Evolutionary conservation across 2,329 filamentous ascomycete genomes (phyloP).

Genomic region (Pezicula neosporulosa): DNA sequence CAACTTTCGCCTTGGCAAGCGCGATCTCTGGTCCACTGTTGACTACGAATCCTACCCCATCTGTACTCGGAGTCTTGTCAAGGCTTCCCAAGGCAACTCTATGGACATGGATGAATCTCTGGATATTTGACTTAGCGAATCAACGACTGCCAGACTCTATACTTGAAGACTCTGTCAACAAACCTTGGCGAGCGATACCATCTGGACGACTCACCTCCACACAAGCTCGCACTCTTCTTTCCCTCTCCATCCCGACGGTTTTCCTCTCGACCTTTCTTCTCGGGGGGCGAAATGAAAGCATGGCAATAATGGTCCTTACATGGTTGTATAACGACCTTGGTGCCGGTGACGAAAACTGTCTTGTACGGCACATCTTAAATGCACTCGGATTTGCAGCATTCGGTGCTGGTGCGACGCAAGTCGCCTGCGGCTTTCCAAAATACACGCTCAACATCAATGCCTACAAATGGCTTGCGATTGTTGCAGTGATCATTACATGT

Average conservation of each 20-base stretch:
- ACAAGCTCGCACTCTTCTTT: conserved; percentile 10
- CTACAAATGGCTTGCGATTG: conserved; percentile 6
- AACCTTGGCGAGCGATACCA: conserved; percentile 31
- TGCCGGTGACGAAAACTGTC: conserved; percentile 2
- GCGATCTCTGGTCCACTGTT: conserved; percentile 5
- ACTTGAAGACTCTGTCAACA: conserved; percentile 29
- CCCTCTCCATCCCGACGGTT: background rate
- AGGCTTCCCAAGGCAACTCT: conserved; percentile 4
- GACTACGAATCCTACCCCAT: conserved; percentile 2
- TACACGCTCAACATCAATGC: background rate
- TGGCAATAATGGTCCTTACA: background rate
- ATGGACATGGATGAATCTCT: conserved; percentile 24
- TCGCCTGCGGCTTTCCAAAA: background rate
- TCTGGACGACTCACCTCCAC: conserved; percentile 25
- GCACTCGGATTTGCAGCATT: background rate
- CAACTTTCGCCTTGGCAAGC: conserved; percentile 6
- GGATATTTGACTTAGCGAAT: conserved; percentile 29
- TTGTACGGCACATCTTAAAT: background rate
- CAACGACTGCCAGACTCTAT: conserved; percentile 25
- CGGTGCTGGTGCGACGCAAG: background rate
- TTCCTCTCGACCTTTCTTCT: background rate
- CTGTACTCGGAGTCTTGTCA: background rate
- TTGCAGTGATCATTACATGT: conserved; percentile 1
- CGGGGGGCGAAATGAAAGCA: background rate
- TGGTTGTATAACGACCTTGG: conserved; percentile 3